Conservation (phyloP, 768 basidiomycete genomes). For the Tulasnella sp. region DNA sequence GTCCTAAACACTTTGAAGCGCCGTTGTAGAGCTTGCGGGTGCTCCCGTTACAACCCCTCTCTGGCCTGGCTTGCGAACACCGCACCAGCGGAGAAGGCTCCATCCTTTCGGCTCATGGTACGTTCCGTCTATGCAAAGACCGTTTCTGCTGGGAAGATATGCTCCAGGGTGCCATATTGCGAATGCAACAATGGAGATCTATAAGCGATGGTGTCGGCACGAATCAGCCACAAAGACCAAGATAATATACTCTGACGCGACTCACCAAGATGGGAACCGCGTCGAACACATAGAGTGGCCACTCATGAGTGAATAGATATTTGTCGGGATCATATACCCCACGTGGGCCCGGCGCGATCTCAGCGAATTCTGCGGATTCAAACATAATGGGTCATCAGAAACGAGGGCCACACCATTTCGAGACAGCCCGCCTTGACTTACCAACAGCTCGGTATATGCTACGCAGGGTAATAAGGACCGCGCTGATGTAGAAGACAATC, state of each 20-base stretch:
- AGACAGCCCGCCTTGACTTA: background rate
- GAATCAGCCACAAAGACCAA: background rate
- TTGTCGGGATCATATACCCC: conserved; percentile 7
- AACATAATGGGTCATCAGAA: background rate
- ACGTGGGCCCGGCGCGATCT: conserved; percentile 4
- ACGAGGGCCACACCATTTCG: background rate
- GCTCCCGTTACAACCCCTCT: background rate
- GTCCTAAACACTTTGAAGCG: background rate
- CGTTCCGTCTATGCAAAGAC: conserved; percentile 25
- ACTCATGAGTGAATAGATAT: conserved; percentile 27
- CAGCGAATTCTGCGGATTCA: conserved; percentile 21
- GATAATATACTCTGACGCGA: background rate
- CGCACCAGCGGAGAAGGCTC: background rate
- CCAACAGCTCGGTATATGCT: conserved; percentile 27
- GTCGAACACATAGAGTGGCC: conserved; percentile 27
- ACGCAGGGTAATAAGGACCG: conserved; percentile 19
- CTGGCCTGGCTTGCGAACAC: background rate
- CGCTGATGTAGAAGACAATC: conserved; percentile 25
- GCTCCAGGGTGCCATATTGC: conserved; percentile 21
- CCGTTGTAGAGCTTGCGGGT: background rate
- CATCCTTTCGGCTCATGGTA: background rate
- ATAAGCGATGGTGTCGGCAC: background rate
- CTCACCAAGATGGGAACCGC: conserved; percentile 26
- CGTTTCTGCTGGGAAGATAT: conserved; percentile 24
- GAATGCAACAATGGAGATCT: conserved; percentile 14